Evolutionary conservation across 345 rosid genomes (phyloP).

Genomic region (Aethionema arabicum): DNA sequence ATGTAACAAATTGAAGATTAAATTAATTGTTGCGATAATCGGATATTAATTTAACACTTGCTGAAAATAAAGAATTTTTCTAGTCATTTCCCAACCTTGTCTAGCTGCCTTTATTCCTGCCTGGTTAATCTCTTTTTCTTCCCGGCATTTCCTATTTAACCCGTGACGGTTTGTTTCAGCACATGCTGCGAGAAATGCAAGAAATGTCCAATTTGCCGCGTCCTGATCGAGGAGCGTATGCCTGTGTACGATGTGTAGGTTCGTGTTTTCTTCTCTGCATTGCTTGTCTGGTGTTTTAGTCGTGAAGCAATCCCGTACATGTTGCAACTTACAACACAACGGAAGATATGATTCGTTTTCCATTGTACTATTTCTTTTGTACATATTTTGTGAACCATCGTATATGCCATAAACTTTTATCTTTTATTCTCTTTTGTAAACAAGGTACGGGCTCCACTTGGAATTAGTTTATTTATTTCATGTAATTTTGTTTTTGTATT

Average conservation of each 20-base stretch:
- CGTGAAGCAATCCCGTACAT: constrained; percentile 40
- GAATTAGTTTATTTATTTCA: background rate
- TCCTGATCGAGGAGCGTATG: constrained; percentile 65
- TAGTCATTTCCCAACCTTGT: too few species aligned
- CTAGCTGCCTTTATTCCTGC: too few species aligned
- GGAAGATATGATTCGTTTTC: constrained; percentile 30
- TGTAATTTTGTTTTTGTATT: background rate
- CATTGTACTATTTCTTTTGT: background rate
- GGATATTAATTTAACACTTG: too few species aligned
- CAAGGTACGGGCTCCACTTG: background rate
- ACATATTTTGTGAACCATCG: constrained; percentile 25
- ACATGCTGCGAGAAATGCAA: constrained; percentile 89
- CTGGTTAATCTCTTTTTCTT: too few species aligned
- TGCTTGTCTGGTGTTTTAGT: constrained; percentile 25
- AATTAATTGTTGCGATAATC: too few species aligned
- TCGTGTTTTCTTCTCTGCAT: constrained; percentile 8
- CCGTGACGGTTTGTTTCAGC: constrained; percentile 34
- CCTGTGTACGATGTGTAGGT: constrained; percentile 64
- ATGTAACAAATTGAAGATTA: too few species aligned
- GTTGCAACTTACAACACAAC: constrained; percentile 6
- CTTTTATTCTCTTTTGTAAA: constrained; percentile 9
- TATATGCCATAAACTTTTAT: constrained; percentile 14
- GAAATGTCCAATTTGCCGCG: constrained; percentile 84
- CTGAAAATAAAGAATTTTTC: too few species aligned
- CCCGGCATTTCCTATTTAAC: background rate